phyloP scores from a whole-genome alignment of 1,284 basidiomycete genomes.

The Cutaneotrichosporon cyanovorans region DNA sequence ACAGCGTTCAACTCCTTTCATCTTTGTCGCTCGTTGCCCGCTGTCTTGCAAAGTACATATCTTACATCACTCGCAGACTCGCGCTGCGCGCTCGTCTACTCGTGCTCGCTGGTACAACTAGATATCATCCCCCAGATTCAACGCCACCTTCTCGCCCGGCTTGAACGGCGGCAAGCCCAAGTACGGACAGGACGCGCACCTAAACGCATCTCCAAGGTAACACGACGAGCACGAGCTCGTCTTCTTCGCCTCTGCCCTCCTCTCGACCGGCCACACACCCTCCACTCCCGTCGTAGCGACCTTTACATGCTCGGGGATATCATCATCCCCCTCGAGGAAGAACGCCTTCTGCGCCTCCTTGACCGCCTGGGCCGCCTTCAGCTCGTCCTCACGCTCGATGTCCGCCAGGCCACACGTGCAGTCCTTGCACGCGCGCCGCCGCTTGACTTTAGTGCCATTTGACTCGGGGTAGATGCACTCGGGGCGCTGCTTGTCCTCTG shows the following conservation, averaged over 20 bases:
- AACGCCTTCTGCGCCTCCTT: conserved; percentile 35
- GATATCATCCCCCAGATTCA: conserved; percentile 73
- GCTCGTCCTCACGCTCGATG: conserved; percentile 69
- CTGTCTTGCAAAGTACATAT: too few species aligned
- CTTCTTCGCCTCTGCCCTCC: conserved; percentile 57
- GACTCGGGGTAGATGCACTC: conserved; percentile 42
- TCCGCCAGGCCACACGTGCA: conserved; percentile 92
- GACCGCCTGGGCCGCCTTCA: conserved; percentile 42
- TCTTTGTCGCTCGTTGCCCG: too few species aligned
- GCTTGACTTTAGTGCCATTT: conserved; percentile 43
- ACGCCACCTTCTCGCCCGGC: conserved; percentile 91
- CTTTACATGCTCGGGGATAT: conserved; percentile 40
- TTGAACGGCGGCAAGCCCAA: conserved; percentile 94
- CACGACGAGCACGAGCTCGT: conserved; percentile 97
- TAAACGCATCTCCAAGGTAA: conserved; percentile 95
- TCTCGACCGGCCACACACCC: conserved; percentile 49
- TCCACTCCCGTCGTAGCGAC: conserved; percentile 38
- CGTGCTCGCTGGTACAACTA: too few species aligned
- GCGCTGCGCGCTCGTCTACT: too few species aligned
- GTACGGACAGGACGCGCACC: conserved; percentile 92
- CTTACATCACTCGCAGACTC: too few species aligned
- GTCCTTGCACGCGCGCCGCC: conserved; percentile 73
- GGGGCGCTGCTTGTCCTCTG: conserved; percentile 49
- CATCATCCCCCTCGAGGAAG: conserved; percentile 44
- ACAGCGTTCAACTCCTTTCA: too few species aligned